Base-by-base conservation (phyloP, 2,329 filamentous ascomycete species). In the Penicillium sp. region DNA sequence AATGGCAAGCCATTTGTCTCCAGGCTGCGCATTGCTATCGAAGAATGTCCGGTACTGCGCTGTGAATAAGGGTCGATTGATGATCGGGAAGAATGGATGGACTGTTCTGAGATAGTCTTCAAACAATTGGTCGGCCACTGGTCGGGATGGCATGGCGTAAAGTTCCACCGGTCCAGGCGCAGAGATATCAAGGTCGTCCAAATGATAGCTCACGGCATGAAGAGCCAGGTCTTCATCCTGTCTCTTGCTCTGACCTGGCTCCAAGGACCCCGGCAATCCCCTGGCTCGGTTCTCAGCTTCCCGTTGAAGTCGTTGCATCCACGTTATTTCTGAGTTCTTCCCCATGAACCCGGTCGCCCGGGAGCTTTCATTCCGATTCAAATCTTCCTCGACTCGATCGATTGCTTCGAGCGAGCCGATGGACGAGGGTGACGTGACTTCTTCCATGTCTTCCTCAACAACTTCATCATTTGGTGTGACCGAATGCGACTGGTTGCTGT, bases 281-380 rank as follows among this genome's bases (percentile, higher is more conserved):
- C 48, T 61, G 8, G 55, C 50, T 39, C 66, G 57, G 54, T 71
- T 58, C 34, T 66, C 62, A 48, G 67, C 62, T 59, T 73, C 66
- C 58, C 61, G 56, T 6, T 64, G 65, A 25, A 74, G 50, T 34
- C 68, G 63, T 50, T 74, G 71, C 56, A 74, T 66, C 72, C 72
- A 75, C 11, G 66, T 73, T 11, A 73, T 56, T 46, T 74, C 71
- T 1, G 72, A 74, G 36, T 72, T 73, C 49, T 74, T 74, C 3
- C 72, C 72, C 61, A 72, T 69, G 50, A 68, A 74, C 1, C 71
- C 69, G 1, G 68, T 73, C 6, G 66, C 64, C 45, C 68, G 57
- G 2, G 66, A 60, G 36, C 61, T 52, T 51, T 67, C 63, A 45
- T 54, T 64, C 39, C 67, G 63, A 18, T 71, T 70, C 41, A 73